Evolutionary conservation across 805 yeast species (phyloP).

Genomic region (Millerozyma acaciae): DNA sequence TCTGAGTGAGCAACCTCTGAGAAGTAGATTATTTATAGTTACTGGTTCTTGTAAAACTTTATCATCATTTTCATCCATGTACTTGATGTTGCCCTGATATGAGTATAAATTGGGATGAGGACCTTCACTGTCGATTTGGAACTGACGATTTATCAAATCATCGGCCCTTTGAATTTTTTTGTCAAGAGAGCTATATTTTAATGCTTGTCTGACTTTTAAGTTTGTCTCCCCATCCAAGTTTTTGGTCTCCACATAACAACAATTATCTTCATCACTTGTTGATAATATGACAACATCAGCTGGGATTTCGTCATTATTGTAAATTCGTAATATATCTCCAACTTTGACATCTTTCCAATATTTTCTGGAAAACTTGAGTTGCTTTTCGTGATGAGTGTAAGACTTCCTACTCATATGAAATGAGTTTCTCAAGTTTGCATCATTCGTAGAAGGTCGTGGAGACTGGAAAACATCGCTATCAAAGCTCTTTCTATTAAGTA

Average conservation of each 20-base stretch:
- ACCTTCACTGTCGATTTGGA: slow-evolving; percentile 78
- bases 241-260: slow-evolving; percentile 56
- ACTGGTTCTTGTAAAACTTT: slow-evolving; percentile 53
- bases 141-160: slow-evolving; percentile 40
- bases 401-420: slow-evolving; percentile 16
- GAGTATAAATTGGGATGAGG: slow-evolving; percentile 76
- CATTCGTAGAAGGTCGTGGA: slow-evolving; percentile 14
- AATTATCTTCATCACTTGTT: slow-evolving; percentile 66
- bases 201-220: slow-evolving; percentile 69
- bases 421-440: slow-evolving; percentile 14
- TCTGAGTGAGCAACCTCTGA: slow-evolving; percentile 75
- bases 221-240: slow-evolving; percentile 52
- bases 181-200: slow-evolving; percentile 54
- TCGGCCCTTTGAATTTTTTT: slow-evolving; percentile 38
- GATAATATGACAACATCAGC: slow-evolving; percentile 69
- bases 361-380: slow-evolving; percentile 28
- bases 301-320: slow-evolving; percentile 72
- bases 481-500: slow-evolving; percentile 24
- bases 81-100: slow-evolving; percentile 63
- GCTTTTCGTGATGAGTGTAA: slow-evolving; percentile 10
- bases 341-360: slow-evolving; percentile 72
- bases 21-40: slow-evolving; percentile 61
- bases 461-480: slow-evolving; percentile 23
- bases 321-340: slow-evolving; percentile 67
- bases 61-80: slow-evolving; percentile 10